Evolutionary conservation across 768 basidiomycete species (phyloP), one percentile per base, ranked within the genome.

Genomic region (Rhodocollybia butyracea): DNA sequence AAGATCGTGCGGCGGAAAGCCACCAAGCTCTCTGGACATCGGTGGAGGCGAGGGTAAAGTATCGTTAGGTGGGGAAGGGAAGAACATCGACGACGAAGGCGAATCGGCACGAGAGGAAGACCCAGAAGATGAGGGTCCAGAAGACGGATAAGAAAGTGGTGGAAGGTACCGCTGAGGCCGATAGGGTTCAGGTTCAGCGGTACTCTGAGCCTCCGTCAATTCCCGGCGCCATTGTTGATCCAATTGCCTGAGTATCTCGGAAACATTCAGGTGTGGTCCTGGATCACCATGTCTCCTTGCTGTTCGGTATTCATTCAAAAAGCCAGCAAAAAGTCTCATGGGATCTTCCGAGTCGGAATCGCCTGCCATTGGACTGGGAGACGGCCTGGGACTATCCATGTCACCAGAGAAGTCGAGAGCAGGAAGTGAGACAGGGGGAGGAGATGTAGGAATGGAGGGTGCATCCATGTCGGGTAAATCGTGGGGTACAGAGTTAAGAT

Each of bases 101-200:
- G 48, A 50, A 19, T 38, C 48, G 13, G 48, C 31, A 36, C 31
- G 31, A 36, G 48, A 38, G 22, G 34, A 50, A 4, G 30, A n/a
- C n/a, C n/a, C n/a, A n/a, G n/a, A n/a, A 24, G 48, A 36, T 26
- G 21, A 24, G 3, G 48, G 15, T 5, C 27, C n/a, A 10, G 46
- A 48, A 26, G 48, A 50, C 12, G 48, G 32, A 13, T 50, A 50
- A 22, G 31, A 31, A 22, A 50, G 48, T 24, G 48, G 48, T 2
- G 48, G 48, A n/a, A 50, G 48, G 19, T 38, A 50, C 32, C 48
- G 48, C 48, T 38, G 48, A 26, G 46, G 46, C n/a, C 29, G 45
- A 12, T 21, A 17, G 8, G 22, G 26, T 2, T 48, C 27, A 42
- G 26, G 5, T 27, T 8, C 26, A 17, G 19, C 15, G 10, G 19